Evolutionary conservation across 2,329 filamentous ascomycete genomes (phyloP).

Genomic region (Akanthomyces uredinophilus): DNA sequence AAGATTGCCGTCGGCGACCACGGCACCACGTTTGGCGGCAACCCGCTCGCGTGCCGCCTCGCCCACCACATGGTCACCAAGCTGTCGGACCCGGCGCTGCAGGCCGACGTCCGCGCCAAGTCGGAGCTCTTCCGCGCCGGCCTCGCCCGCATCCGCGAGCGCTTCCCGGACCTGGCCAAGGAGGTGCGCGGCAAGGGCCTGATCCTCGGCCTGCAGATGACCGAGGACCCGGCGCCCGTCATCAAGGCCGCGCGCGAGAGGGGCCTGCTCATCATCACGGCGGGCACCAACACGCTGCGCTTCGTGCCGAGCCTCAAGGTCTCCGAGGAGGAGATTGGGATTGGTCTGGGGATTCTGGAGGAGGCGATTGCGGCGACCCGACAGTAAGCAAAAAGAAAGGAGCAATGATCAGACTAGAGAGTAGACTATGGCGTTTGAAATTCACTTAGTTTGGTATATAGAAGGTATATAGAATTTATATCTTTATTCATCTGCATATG

Average conservation of each 20-base stretch:
- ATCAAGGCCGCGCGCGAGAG: constrained; percentile 82
- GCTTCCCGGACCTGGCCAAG: constrained; percentile 63
- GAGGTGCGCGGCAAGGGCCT: constrained; percentile 81
- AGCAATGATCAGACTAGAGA: background rate
- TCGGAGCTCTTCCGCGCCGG: constrained; percentile 43
- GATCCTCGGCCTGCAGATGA: constrained; percentile 81
- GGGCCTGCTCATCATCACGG: constrained; percentile 85
- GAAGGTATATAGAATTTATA: constrained; percentile 6
- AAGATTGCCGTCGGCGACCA: constrained; percentile 65
- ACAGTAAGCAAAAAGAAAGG: constrained; percentile 17
- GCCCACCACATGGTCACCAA: constrained; percentile 81
- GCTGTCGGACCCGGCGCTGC: constrained; percentile 65
- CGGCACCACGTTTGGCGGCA: constrained; percentile 90
- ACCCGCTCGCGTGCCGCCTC: constrained; percentile 77
- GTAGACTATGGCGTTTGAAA: constrained; percentile 1
- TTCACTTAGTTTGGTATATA: background rate
- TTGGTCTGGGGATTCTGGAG: constrained; percentile 71
- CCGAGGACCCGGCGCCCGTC: constrained; percentile 64
- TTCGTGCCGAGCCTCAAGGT: constrained; percentile 88
- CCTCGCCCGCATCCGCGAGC: constrained; percentile 42
- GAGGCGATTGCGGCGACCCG: constrained; percentile 51
- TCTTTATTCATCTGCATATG: background rate
- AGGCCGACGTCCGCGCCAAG: constrained; percentile 65
- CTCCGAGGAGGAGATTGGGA: constrained; percentile 71
- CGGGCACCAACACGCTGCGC: constrained; percentile 83